Conservation (phyloP, 2,329 filamentous ascomycete genomes). For the Chaetomium strumarium region DNA sequence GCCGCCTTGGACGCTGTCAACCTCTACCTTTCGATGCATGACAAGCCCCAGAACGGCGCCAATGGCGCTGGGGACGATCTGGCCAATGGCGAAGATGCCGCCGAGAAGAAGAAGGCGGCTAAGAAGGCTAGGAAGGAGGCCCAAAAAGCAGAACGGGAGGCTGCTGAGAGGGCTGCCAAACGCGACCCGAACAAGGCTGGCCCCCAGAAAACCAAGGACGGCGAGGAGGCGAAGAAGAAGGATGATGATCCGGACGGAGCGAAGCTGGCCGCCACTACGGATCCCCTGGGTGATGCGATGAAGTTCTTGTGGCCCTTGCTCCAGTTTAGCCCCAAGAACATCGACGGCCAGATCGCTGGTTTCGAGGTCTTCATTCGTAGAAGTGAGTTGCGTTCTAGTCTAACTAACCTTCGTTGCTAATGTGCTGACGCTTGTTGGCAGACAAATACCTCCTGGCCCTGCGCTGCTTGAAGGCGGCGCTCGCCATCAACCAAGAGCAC, state of each 20-base stretch:
- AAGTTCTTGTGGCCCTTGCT: conserved; percentile 80
- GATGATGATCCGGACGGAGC: conserved; percentile 82
- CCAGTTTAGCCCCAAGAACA: conserved; percentile 72
- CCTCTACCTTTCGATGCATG: conserved; percentile 72
- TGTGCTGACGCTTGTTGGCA: conserved; percentile 34
- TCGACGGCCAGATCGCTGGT: conserved; percentile 75
- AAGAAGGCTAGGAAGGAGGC: conserved; percentile 77
- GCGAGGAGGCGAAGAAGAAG: conserved; percentile 61
- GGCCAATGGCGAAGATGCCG: conserved; percentile 56
- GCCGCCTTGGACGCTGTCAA: conserved; percentile 76
- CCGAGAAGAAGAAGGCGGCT: conserved; percentile 76
- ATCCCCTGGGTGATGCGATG: conserved; percentile 79
- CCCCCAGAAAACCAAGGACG: conserved; percentile 26
- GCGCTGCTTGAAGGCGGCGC: conserved; percentile 72
- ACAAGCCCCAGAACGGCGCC: conserved; percentile 63
- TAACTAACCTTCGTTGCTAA: background rate
- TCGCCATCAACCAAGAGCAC: conserved; percentile 61
- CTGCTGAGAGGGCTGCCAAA: conserved; percentile 71
- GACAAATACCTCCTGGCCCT: conserved; percentile 85
- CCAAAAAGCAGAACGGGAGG: conserved; percentile 67
- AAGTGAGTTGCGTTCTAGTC: conserved; percentile 50
- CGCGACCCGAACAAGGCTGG: conserved; percentile 77
- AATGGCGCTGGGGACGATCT: conserved; percentile 52
- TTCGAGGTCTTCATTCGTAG: conserved; percentile 85
- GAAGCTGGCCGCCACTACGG: conserved; percentile 71